Evolutionary conservation across 148 eudicot species (phyloP).

Genomic region (Fagopyrum homotropicum): DNA sequence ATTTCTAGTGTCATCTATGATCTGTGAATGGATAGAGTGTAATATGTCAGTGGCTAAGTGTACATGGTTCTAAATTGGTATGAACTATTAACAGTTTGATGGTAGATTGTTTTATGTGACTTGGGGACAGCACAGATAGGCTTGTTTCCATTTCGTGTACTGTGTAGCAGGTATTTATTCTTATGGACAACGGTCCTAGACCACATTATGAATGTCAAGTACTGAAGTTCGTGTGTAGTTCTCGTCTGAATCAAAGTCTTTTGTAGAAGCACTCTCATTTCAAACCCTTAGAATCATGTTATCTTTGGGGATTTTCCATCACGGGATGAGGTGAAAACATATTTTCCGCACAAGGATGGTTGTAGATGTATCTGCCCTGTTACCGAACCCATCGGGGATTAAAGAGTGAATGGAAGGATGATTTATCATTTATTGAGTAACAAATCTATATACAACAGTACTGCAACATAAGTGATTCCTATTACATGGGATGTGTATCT

Average conservation of each 20-base stretch:
- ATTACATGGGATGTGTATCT: too few species aligned
- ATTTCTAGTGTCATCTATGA: background rate
- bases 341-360: too few species aligned
- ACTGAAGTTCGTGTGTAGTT: too few species aligned
- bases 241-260: too few species aligned
- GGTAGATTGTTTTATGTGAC: background rate
- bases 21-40: background rate
- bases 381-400: too few species aligned
- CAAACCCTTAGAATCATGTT: background rate
- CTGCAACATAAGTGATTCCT: too few species aligned
- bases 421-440: too few species aligned
- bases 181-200: background rate
- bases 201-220: background rate
- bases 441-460: too few species aligned
- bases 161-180: background rate
- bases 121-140: background rate
- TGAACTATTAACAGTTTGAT: background rate
- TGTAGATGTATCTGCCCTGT: too few species aligned
- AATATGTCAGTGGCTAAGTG: background rate
- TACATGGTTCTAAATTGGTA: background rate
- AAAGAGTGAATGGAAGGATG: too few species aligned
- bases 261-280: background rate
- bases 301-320: too few species aligned
- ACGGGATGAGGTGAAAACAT: too few species aligned
- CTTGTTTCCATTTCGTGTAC: background rate